Evolutionary conservation across 345 rosid species (phyloP), one percentile per base, ranked within the genome.

Genomic region (Citrus reticulata): DNA sequence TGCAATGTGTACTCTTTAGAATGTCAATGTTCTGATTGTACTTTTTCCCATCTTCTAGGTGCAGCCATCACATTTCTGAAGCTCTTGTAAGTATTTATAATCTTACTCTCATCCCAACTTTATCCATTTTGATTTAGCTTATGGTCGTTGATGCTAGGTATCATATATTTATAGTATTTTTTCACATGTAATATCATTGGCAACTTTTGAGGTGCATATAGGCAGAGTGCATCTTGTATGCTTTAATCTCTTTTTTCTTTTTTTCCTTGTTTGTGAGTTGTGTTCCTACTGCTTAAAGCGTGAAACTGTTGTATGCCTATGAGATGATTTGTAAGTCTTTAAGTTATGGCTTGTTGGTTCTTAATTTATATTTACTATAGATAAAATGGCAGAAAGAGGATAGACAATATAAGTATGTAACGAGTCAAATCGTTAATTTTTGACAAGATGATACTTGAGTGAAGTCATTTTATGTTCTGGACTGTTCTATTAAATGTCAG

Each of bases 41-140:
- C 37, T 35, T 14, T 69, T 63, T 73, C 80, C 7, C 75, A 72
- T 81, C 81, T 76, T 58, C 81, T 85, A 90, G 91, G 82, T 74
- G 51, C 71, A 61, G 59, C 78, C 42, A 68, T 81, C 79, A 74
- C 82, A 81, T 72, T 35, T 51, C 81, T 77, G 83, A 74, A 39
- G 76, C 32, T 62, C 77, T 37, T 77, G 93, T 88, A 88, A 92
- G 93, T 87, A 77, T 78, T 62, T 78, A 29, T 65, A 55, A 62
- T 74, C 66, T 73, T 39, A 11, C 62, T 69, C 55, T 39, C 34
- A 51, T 51, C 32, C 35, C 42, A 27, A 25, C 58, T 65, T 72
- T 70, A 66, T 20, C 22, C 57, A 13, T 64, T 76, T 1, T 30
- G 22, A 70, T 67, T 2, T 55, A 2, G 46, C 19, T 10, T 61